Conservation (phyloP, 345 rosid genomes). For the Raphanus raphanistrum region DNA sequence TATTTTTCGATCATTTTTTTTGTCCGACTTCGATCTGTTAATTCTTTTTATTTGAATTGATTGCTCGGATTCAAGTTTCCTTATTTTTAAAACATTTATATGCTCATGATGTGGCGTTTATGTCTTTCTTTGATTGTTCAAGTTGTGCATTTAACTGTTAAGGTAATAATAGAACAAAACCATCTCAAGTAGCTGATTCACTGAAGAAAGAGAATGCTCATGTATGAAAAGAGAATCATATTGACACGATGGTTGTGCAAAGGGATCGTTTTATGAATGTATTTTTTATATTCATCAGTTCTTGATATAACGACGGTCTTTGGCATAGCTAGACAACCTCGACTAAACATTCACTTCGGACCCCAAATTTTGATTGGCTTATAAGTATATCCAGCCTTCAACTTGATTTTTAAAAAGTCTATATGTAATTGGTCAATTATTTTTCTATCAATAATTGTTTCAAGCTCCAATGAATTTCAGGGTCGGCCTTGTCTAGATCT, state of each 20-base stretch:
- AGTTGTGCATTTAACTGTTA: neutral
- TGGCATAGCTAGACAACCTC: too few relatives aligned
- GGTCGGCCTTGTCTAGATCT: neutral
- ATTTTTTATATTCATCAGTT: neutral
- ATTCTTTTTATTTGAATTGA: neutral
- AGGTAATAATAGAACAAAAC: neutral
- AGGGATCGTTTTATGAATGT: neutral
- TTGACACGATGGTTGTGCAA: neutral
- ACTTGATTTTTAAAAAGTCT: too few relatives aligned
- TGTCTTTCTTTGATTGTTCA: neutral
- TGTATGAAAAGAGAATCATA: neutral
- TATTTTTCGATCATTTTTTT: neutral
- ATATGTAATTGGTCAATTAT: too few relatives aligned
- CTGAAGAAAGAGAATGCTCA: too few relatives aligned
- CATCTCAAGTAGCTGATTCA: neutral
- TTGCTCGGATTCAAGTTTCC: neutral
- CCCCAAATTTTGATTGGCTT: too few relatives aligned
- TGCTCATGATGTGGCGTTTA: neutral
- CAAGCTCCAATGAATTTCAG: too few relatives aligned
- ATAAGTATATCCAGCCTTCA: too few relatives aligned
- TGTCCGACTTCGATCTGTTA: constrained; percentile 8
- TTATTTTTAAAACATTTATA: neutral
- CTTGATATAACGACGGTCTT: too few relatives aligned
- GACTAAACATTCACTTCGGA: too few relatives aligned
- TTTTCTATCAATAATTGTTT: too few relatives aligned